phyloP scores from a whole-genome alignment of 305 asterid genomes.

The Petunia hybrid region DNA sequence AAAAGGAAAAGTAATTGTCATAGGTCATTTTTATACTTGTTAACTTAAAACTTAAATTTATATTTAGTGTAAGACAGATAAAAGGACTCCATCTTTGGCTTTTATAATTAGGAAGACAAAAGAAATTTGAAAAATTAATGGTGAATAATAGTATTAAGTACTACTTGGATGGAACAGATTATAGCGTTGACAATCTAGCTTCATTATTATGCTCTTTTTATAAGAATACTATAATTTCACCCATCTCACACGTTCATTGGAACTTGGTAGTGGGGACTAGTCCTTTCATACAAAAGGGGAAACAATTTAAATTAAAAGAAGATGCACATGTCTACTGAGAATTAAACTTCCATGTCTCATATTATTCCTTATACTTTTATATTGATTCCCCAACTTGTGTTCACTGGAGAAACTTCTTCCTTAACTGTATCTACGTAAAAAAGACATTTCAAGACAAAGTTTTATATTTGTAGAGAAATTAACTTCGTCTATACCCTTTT shows the following conservation, averaged over 20 bases:
- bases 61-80: not conserved
- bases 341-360: not conserved
- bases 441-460: not conserved
- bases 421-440: not conserved
- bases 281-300: not conserved
- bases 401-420: too few species aligned
- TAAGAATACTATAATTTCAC: not conserved
- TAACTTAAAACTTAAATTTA: not conserved
- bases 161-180: not conserved
- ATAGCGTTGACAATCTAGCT: not conserved
- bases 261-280: not conserved
- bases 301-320: not conserved
- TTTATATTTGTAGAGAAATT: not conserved
- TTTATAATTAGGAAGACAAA: not conserved
- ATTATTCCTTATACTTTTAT: not conserved
- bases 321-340: not conserved
- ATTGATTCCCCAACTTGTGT: too few species aligned
- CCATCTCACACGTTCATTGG: conserved; percentile 12
- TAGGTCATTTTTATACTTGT: too few species aligned
- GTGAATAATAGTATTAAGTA: not conserved
- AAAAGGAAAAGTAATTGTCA: too few species aligned
- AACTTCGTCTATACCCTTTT: not conserved
- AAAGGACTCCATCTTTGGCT: not conserved
- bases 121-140: not conserved
- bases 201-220: conserved; percentile 12